Percentiles rank a stretch among this genome's conserved stretches.
phyloP scores from a whole-genome alignment of 1,139 yeast genomes.

The Hansenula sp. region DNA sequence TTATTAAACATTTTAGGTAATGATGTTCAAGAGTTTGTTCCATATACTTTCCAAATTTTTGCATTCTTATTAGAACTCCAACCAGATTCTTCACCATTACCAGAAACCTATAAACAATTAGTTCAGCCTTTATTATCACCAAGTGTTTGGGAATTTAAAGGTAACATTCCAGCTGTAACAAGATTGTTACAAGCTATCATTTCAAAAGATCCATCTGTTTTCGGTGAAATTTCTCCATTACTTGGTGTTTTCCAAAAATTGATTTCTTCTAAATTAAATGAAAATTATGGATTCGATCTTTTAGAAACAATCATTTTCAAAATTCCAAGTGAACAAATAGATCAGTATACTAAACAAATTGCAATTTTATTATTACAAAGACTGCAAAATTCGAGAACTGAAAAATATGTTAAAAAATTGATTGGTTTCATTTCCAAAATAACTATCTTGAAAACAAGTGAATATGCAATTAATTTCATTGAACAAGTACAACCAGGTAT shows the following conservation, averaged over 20 bases:
- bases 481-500: constrained; percentile 36
- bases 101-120: constrained; percentile 61
- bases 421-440: constrained; percentile 58
- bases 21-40: constrained; percentile 92
- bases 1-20: constrained; percentile 65
- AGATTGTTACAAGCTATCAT: constrained; percentile 73
- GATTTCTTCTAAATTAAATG: constrained; percentile 80
- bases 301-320: constrained; percentile 63
- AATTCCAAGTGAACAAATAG: constrained; percentile 47
- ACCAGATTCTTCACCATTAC: constrained; percentile 47
- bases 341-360: constrained; percentile 64
- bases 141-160: constrained; percentile 85
- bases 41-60: constrained; percentile 85
- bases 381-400: constrained; percentile 77
- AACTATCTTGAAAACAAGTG: constrained; percentile 37
- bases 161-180: constrained; percentile 91
- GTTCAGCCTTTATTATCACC: constrained; percentile 86
- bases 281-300: constrained; percentile 78
- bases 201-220: constrained; percentile 52
- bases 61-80: constrained; percentile 70
- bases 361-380: constrained; percentile 76
- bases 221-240: constrained; percentile 64
- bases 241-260: constrained; percentile 96
- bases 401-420: constrained; percentile 71
- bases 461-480: constrained; percentile 34